Percentiles rank a stretch among this genome's conserved stretches.
phyloP scores from a whole-genome alignment of 2,329 filamentous ascomycete genomes.

The Fusarium citri region DNA sequence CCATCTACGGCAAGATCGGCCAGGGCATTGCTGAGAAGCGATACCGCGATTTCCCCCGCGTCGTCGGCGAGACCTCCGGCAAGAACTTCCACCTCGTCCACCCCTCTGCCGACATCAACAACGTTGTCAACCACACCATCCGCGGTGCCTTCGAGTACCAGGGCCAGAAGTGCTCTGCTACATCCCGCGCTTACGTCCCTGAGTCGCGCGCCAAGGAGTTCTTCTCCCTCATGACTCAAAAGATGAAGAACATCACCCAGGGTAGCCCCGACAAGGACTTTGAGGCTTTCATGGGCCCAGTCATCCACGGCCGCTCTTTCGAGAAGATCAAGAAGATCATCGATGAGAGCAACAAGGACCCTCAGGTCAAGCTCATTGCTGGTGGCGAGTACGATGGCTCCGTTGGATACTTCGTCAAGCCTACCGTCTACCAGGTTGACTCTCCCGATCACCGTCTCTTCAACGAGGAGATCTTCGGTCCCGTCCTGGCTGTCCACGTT shows the following conservation, averaged over 20 bases:
- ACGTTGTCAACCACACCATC: constrained; percentile 85
- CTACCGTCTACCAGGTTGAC: constrained; percentile 81
- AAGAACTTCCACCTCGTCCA: constrained; percentile 95
- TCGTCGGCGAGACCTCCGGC: constrained; percentile 90
- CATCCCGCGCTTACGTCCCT: constrained; percentile 83
- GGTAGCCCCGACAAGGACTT: constrained; percentile 75
- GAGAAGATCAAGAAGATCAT: constrained; percentile 82
- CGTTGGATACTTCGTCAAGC: constrained; percentile 84
- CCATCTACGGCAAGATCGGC: constrained; percentile 87
- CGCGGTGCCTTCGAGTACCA: constrained; percentile 91
- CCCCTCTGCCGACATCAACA: constrained; percentile 78
- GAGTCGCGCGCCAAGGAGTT: constrained; percentile 79
- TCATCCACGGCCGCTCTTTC: constrained; percentile 85
- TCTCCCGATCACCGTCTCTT: constrained; percentile 80
- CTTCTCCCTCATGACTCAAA: constrained; percentile 70
- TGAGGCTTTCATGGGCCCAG: constrained; percentile 83
- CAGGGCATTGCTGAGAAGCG: constrained; percentile 81
- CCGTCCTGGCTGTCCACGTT: constrained; percentile 77
- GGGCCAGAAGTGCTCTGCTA: constrained; percentile 91
- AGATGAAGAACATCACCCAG: constrained; percentile 76
- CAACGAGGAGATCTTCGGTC: constrained; percentile 84
- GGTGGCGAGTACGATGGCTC: constrained; percentile 82
- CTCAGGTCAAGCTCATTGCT: constrained; percentile 75
- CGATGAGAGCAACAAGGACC: constrained; percentile 80
- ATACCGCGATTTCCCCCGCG: constrained; percentile 86